Evolutionary conservation across 805 yeast genomes (phyloP), one percentile per base, ranked within the genome.

Genomic region (Saccharomycopsis javanensis): DNA sequence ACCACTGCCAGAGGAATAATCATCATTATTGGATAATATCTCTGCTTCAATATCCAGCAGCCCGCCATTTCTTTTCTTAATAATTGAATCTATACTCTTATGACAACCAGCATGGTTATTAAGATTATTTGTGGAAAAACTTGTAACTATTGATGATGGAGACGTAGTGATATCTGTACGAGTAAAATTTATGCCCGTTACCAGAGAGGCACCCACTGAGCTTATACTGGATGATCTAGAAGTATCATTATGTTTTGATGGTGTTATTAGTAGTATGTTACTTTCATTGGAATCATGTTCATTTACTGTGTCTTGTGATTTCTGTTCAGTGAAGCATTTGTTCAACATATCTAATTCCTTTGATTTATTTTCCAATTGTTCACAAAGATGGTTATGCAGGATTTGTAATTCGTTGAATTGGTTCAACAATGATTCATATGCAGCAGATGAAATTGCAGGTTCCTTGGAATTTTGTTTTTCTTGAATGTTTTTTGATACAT

Each of bases 161-260:
- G 48, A 42, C 3, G 48, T 42, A 20, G 18, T 42, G 6, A 42
- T 42, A 15, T 42, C 48, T 42, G 48, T 20, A 8, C 48, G 48
- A 10, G 48, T 28, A 42, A 42, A 42, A 42, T 42, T 42, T 11
- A 42, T 42, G 23, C 48, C 48, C 4, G 48, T 42, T 20, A 42
- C 48, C 48, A 42, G 48, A 20, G 48, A 42, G 11, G 48, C 48
- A 20, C 48, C 48, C 11, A 42, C 48, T 42, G 48, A 42, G 13
- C 48, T 42, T 42, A 42, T 42, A 42, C 48, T 42, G 5, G 48
- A 42, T 42, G 48, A 42, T 42, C 48, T 23, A 6, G 48, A 42
- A 2, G 48, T 42, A 42, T 42, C 28, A 42, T 42, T 42, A 5
- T 11, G 15, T 7, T 42, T 42, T 4, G 48, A 42, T 42, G 25